Evolutionary conservation across 176 grass and related monocot genomes (phyloP).

Genomic region (Chrysopogon serrulatus): DNA sequence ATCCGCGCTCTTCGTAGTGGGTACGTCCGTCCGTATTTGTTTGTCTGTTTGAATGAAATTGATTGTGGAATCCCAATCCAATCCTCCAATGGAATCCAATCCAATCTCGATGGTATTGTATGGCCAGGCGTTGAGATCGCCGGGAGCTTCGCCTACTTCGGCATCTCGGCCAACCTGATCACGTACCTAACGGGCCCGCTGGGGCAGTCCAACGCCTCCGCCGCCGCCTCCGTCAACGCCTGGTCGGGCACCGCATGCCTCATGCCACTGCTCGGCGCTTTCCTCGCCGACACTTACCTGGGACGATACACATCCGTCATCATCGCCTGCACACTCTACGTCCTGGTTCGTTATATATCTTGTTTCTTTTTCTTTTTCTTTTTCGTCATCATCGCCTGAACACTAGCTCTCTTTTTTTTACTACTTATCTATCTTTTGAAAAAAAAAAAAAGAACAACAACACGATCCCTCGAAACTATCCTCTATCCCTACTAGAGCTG

Average conservation of each 20-base stretch:
- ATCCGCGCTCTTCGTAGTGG: conserved; percentile 54
- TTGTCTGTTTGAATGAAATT: not conserved
- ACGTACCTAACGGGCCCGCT: conserved; percentile 62
- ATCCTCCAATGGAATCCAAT: not conserved
- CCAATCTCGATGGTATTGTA: not conserved
- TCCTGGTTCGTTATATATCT: conserved; percentile 1
- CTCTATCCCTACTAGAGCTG: too few relatives aligned
- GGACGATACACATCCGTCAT: conserved; percentile 52
- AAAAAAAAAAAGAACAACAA: too few relatives aligned
- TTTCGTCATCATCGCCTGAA: too few relatives aligned
- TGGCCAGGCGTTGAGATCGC: conserved; percentile 53
- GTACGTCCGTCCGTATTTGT: not conserved
- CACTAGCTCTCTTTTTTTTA: too few relatives aligned
- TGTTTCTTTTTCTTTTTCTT: not conserved
- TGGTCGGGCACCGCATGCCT: conserved; percentile 42
- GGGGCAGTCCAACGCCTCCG: conserved; percentile 43
- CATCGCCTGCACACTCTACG: conserved; percentile 47
- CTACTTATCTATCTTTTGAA: too few relatives aligned
- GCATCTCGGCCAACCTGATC: conserved; percentile 60
- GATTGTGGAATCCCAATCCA: not conserved
- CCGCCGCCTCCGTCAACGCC: conserved; percentile 55
- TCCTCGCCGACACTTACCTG: conserved; percentile 60
- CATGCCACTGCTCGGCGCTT: conserved; percentile 54
- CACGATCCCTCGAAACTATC: too few relatives aligned
- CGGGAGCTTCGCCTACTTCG: conserved; percentile 54